phyloP scores from a whole-genome alignment of 768 basidiomycete species.

The Tricholomella constricta region DNA sequence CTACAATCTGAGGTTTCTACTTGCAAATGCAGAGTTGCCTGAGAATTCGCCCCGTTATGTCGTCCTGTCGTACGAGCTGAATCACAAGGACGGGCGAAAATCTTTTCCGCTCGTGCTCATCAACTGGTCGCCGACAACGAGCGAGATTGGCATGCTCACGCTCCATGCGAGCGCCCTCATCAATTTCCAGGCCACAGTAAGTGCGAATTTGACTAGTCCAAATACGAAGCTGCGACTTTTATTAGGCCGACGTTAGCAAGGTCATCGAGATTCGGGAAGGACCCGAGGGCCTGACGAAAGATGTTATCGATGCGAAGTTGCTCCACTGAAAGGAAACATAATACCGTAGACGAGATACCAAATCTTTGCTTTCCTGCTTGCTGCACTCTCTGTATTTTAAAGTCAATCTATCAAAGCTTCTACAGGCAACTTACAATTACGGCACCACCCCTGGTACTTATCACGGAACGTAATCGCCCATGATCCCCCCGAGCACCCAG shows the following conservation, averaged over 20 bases:
- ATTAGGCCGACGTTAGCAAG: conserved; percentile 74
- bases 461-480: conserved; percentile 32
- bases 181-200: conserved; percentile 77
- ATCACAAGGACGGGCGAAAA: conserved; percentile 78
- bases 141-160: conserved; percentile 75
- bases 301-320: conserved; percentile 65
- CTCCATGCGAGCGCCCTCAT: conserved; percentile 83
- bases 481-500: conserved; percentile 74
- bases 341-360: conserved; percentile 1
- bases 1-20: conserved; percentile 1
- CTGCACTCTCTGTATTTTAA: neutral
- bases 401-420: no score
- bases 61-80: conserved; percentile 79
- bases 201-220: conserved; percentile 23
- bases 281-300: conserved; percentile 76
- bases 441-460: neutral
- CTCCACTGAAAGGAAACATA: conserved; percentile 17
- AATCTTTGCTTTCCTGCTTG: neutral
- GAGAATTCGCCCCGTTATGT: conserved; percentile 88
- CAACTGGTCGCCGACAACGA: conserved; percentile 84
- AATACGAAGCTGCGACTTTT: neutral
- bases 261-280: conserved; percentile 84
- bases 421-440: no score
- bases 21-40: conserved; percentile 65
- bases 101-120: conserved; percentile 85